Conservation (phyloP, 2,329 filamentous ascomycete species). For the Cladosporium phlei region DNA sequence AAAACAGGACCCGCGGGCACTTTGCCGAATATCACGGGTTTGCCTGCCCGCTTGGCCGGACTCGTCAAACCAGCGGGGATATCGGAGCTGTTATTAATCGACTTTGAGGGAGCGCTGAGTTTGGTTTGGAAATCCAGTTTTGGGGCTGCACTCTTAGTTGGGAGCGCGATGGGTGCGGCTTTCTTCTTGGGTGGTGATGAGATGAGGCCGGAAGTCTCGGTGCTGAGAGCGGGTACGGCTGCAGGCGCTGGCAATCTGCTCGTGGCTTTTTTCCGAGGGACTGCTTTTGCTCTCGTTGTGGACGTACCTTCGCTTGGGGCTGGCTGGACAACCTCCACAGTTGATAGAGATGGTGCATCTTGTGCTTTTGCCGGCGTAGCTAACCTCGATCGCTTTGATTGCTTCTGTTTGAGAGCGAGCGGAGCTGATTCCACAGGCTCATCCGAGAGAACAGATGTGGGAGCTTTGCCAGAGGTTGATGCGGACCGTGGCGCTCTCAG, state of each 20-base stretch:
- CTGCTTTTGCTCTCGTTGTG: conserved; percentile 4
- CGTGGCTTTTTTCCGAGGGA: conserved; percentile 15
- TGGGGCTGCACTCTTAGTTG: conserved; percentile 14
- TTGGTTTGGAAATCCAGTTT: conserved; percentile 23
- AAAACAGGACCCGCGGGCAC: background rate
- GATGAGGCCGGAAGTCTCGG: conserved; percentile 16
- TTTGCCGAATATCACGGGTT: background rate
- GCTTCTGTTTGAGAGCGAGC: conserved; percentile 12
- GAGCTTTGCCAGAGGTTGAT: conserved; percentile 17
- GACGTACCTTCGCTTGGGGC: background rate
- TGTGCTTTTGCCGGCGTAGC: conserved; percentile 32
- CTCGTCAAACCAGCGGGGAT: conserved; percentile 6
- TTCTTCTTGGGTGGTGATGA: conserved; percentile 30
- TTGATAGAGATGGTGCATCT: background rate
- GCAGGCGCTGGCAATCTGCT: conserved; percentile 23
- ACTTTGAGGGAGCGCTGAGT: conserved; percentile 7
- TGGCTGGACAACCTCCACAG: background rate
- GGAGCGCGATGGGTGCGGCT: background rate
- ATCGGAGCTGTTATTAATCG: background rate
- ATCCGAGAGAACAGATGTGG: background rate
- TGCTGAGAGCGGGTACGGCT: background rate
- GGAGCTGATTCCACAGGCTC: conserved; percentile 11
- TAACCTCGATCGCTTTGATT: conserved; percentile 28
- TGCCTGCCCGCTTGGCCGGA: conserved; percentile 11
- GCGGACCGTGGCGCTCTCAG: conserved; percentile 23